Percentiles rank a stretch among this genome's conserved stretches.
Evolutionary conservation across 371 early-diverging fungal genomes (phyloP).

Genomic region (Chytridiales sp.): DNA sequence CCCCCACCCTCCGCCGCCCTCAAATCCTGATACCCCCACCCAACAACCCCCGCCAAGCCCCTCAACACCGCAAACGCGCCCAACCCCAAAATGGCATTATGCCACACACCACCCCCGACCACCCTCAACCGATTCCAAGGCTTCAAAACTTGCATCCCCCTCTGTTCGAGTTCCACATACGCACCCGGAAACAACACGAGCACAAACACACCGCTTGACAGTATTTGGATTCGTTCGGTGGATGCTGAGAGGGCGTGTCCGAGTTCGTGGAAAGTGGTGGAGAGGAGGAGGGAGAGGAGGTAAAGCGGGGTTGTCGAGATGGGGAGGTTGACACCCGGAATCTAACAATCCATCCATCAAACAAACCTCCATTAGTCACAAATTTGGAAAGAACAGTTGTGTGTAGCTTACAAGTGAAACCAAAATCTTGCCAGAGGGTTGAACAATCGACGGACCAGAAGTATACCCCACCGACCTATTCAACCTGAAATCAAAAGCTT

Average conservation of each 20-base stretch:
- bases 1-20: conserved; percentile 60
- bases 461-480: too few species aligned
- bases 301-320: conserved; percentile 72
- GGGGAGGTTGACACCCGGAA: conserved; percentile 81
- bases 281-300: conserved; percentile 60
- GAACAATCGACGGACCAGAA: too few species aligned
- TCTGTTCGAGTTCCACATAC: conserved; percentile 73
- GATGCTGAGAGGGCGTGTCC: conserved; percentile 81
- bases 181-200: conserved; percentile 80
- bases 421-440: neutral
- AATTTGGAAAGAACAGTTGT: neutral
- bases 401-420: neutral
- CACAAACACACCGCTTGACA: conserved; percentile 70
- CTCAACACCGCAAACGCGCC: conserved; percentile 53
- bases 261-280: conserved; percentile 74
- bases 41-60: conserved; percentile 47
- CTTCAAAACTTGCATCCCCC: conserved; percentile 46
- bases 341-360: conserved; percentile 33
- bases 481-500: too few species aligned
- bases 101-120: conserved; percentile 84
- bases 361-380: neutral
- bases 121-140: conserved; percentile 63
- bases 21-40: conserved; percentile 53
- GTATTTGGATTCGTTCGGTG: conserved; percentile 64
- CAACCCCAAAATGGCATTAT: conserved; percentile 67